These are phyloP conservation scores for Apiospora kogelbergensis DNA, from an alignment of 2,329 filamentous ascomycete genomes.

Conservation along the genomic window DNA sequence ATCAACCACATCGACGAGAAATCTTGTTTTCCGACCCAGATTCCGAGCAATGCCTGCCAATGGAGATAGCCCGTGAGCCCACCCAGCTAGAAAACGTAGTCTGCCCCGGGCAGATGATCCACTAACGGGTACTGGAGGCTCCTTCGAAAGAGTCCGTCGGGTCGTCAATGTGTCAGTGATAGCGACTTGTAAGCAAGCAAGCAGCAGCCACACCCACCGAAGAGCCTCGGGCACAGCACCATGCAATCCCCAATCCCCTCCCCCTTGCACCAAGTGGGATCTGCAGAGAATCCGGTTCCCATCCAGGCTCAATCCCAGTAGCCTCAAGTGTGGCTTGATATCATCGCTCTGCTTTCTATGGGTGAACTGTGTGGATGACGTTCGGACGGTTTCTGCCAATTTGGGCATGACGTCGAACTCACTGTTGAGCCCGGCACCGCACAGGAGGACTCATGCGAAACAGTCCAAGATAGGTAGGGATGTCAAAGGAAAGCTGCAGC, in stretches of 20 bases:
- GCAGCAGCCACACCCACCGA: neutral
- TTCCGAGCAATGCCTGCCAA: neutral
- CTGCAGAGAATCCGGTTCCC: neutral
- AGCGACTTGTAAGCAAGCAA: neutral
- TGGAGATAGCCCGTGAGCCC: neutral
- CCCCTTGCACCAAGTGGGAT: neutral
- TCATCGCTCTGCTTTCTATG: constrained; percentile 11
- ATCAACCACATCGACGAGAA: neutral
- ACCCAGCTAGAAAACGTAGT: neutral
- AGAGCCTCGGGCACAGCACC: neutral
- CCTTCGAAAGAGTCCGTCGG: neutral
- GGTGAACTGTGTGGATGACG: constrained; percentile 13
- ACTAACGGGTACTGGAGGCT: neutral
- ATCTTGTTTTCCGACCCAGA: constrained; percentile 16
- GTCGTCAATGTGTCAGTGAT: neutral
- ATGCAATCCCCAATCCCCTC: neutral
- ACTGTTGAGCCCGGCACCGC: neutral
- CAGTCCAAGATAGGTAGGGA: neutral
- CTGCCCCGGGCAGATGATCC: neutral
- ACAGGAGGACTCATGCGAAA: neutral
- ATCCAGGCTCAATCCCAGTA: constrained; percentile 6
- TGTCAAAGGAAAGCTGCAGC: neutral
- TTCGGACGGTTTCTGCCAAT: constrained; percentile 10
- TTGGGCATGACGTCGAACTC: constrained; percentile 13
- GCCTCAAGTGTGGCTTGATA: constrained; percentile 17